A percentile compares a stretch with the other conserved stretches of the same genome.
These are phyloP conservation scores for Perilla frutescens DNA, from an alignment of 257 asterid species.

Conservation along the genomic window DNA sequence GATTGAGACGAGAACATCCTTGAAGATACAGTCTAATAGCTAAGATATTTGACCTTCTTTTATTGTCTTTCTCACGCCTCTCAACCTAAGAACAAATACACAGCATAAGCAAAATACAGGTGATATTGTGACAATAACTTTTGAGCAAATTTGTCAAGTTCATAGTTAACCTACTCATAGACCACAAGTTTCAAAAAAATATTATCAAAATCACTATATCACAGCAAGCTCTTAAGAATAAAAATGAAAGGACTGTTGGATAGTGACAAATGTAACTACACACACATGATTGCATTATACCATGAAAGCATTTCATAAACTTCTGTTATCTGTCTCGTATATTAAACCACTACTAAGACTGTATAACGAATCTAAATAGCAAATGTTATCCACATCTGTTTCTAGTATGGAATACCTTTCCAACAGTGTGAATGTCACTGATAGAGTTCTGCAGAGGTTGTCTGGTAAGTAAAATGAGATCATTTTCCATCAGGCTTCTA, in stretches of 20 bases:
- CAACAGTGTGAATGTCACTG: slow-evolving; percentile 76
- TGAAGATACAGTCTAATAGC: slow-evolving; percentile 80
- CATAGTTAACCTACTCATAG: slow-evolving; percentile 4
- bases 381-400: slow-evolving; percentile 25
- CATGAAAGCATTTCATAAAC: slow-evolving; percentile 5
- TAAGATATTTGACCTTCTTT: slow-evolving; percentile 67
- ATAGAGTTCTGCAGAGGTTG: slow-evolving; percentile 61
- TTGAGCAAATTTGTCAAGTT: slow-evolving; percentile 27
- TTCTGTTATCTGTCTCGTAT: slow-evolving; percentile 6
- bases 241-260: slow-evolving; percentile 1
- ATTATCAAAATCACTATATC: slow-evolving; percentile 12
- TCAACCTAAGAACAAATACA: slow-evolving; percentile 68
- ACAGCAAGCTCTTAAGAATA: slow-evolving; percentile 31
- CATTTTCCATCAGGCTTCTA: slow-evolving; percentile 76
- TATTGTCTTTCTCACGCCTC: slow-evolving; percentile 83
- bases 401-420: slow-evolving; percentile 65
- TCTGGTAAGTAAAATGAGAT: slow-evolving; percentile 84
- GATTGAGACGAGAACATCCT: slow-evolving; percentile 81
- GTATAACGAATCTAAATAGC: slow-evolving; percentile 33
- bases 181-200: slow-evolving; percentile 16
- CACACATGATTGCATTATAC: not conserved
- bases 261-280: slow-evolving; percentile 18
- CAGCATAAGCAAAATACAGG: slow-evolving; percentile 40
- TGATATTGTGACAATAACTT: slow-evolving; percentile 19
- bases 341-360: slow-evolving; percentile 28